Percentiles rank a stretch among this genome's conserved stretches.
Evolutionary conservation across 2,329 filamentous ascomycete genomes (phyloP).

Genomic region (Aspergillus transmontanensis): DNA sequence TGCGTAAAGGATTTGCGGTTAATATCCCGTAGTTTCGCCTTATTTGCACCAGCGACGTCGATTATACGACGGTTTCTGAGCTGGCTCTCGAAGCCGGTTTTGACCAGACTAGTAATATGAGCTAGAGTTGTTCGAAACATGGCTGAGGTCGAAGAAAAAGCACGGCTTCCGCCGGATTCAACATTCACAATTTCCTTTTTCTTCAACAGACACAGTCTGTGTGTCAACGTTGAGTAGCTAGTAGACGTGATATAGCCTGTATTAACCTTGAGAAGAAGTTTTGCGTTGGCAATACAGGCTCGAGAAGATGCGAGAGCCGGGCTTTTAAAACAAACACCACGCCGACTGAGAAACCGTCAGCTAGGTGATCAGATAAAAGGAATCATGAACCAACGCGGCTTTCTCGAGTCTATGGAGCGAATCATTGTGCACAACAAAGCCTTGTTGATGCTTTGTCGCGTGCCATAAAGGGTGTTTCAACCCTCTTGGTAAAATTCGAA

Average conservation of each 20-base stretch:
- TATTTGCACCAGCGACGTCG: too few relatives aligned
- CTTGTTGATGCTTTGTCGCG: background rate
- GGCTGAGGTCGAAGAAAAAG: background rate
- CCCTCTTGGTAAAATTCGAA: background rate
- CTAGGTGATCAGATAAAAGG: background rate
- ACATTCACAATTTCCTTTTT: background rate
- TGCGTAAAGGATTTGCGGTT: background rate
- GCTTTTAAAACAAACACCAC: background rate
- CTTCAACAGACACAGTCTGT: background rate
- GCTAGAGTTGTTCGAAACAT: background rate
- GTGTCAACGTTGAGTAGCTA: background rate
- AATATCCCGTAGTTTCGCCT: background rate
- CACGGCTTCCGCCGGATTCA: background rate
- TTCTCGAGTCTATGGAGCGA: background rate
- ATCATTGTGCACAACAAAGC: background rate
- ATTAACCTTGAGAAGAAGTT: background rate
- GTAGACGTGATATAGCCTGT: background rate
- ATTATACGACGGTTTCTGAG: background rate
- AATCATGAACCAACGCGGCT: background rate
- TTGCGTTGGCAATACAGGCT: background rate
- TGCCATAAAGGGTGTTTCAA: conserved; percentile 1
- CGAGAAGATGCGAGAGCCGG: background rate
- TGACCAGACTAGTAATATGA: background rate
- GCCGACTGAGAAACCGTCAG: background rate
- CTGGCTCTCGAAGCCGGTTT: background rate